Base-by-base conservation (phyloP, 2,329 filamentous ascomycete genomes). In the Apiospora saccharicola region DNA sequence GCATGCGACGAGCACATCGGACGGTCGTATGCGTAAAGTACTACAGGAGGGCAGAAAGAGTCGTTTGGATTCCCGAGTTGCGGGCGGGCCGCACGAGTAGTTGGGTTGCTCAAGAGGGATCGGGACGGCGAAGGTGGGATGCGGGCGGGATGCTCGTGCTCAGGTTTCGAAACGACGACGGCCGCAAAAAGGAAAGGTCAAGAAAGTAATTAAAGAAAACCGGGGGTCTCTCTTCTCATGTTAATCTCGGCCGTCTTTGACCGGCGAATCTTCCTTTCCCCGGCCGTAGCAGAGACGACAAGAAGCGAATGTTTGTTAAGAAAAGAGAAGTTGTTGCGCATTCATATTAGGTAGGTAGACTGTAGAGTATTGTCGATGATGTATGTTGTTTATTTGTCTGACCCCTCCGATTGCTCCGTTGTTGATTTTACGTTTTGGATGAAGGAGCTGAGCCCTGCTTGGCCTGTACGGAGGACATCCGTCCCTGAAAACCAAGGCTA, bases 1-100 rank as follows among this genome's bases (percentile, higher is more conserved):
- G 80, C 74, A 67, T 78, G 77, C 75, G 77, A 78, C 71, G 76
- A 79, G 77, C 79, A 80, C 81, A 83, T 82, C 34, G 57, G 57
- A 64, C 30, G 34, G 6, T 34, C 34, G 57, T 64, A 64, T 41
- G 19, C 3, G 57, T 64, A 10, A 14, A 41, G 19, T 41, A 41
- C 2, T 64, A n/a, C 22, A 22, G 37, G 37, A 41, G 37, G 53
- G 16, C 30, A 61, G 19, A 37, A 61, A 10, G 16, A 37, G 30
- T 61, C 30, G 53, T 61, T 30, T 61, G 22, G 7, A 61, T 37
- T 16, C 53, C 53, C 53, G 30, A 8, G 53, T 37, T 53, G 53
- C 53, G 53, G 57, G 57, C 57, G 57, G 57, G 57, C 57, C 30
- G 57, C 53, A 34, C 57, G 30, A n/a, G 57, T 41, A 64, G 57